Evolutionary conservation across 2,329 filamentous ascomycete genomes (phyloP).

Genomic region (Xylaria polymorpha): DNA sequence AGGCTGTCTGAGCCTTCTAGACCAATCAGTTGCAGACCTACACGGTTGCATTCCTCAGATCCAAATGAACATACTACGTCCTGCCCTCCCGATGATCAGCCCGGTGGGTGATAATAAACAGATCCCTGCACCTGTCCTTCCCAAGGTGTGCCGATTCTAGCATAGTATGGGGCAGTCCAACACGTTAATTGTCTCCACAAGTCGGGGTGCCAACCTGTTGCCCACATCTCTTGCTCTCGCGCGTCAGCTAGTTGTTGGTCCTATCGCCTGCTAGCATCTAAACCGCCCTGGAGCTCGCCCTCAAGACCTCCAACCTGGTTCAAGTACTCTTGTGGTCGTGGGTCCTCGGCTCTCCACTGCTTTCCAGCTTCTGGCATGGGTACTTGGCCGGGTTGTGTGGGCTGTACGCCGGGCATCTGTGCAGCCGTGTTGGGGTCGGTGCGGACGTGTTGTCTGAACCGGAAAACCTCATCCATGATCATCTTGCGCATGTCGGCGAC

Average conservation of each 20-base stretch:
- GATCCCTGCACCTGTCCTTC: slow-evolving; percentile 1
- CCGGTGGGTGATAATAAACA: slow-evolving; percentile 7
- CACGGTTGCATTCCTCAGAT: neutral
- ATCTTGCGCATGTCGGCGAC: slow-evolving; percentile 95
- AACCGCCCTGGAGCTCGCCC: slow-evolving; percentile 68
- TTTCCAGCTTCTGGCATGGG: slow-evolving; percentile 62
- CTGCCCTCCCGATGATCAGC: neutral
- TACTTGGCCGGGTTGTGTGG: slow-evolving; percentile 57
- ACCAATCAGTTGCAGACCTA: slow-evolving; percentile 3
- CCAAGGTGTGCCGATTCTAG: neutral
- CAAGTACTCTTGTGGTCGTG: slow-evolving; percentile 69
- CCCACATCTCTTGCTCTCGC: neutral
- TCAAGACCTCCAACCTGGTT: slow-evolving; percentile 64
- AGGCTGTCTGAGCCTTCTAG: slow-evolving; percentile 2
- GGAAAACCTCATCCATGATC: slow-evolving; percentile 93
- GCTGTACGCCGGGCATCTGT: slow-evolving; percentile 52
- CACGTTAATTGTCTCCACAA: neutral
- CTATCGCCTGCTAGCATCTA: slow-evolving; percentile 60
- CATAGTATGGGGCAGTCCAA: neutral
- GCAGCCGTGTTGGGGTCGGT: slow-evolving; percentile 58
- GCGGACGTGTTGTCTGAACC: slow-evolving; percentile 77
- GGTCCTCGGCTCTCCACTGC: slow-evolving; percentile 70
- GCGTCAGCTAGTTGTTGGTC: neutral
- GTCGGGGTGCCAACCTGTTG: neutral
- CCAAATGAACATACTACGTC: neutral